Conservation (phyloP, 1,284 basidiomycete species). For the Trametes polyzona region DNA sequence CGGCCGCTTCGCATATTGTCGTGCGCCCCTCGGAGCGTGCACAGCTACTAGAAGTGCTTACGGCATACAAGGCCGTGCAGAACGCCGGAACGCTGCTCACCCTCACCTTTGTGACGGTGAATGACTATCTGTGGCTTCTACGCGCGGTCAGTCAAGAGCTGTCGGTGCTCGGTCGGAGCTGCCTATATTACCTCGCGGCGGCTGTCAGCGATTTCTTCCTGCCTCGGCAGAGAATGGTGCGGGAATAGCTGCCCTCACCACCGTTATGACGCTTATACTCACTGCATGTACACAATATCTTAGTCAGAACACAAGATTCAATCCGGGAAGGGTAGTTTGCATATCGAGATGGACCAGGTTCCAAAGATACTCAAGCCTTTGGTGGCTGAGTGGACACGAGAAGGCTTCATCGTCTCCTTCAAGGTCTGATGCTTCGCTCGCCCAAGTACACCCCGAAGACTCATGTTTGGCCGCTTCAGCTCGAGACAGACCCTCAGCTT, state of each 20-base stretch:
- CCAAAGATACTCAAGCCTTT: constrained; percentile 94
- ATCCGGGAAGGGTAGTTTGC: constrained; percentile 89
- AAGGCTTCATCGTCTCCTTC: constrained; percentile 95
- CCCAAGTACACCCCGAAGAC: not conserved
- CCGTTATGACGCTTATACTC: not conserved
- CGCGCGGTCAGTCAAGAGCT: constrained; percentile 81
- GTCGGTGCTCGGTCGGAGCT: constrained; percentile 66
- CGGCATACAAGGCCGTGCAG: constrained; percentile 83
- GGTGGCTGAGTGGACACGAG: constrained; percentile 92
- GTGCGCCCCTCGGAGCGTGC: constrained; percentile 68
- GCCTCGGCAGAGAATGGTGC: constrained; percentile 85
- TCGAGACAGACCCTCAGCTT: constrained; percentile 88
- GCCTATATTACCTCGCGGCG: constrained; percentile 96
- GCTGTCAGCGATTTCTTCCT: constrained; percentile 99
- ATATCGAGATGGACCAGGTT: constrained; percentile 98
- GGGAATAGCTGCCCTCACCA: constrained; percentile 32
- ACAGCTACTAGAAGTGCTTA: constrained; percentile 76
- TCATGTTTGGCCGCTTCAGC: constrained; percentile 50
- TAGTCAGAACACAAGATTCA: constrained; percentile 99
- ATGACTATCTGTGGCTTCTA: constrained; percentile 95
- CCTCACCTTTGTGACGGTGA: constrained; percentile 92
- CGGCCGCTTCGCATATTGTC: constrained; percentile 51
- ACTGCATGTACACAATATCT: not conserved
- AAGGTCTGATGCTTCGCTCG: constrained; percentile 64
- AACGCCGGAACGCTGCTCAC: constrained; percentile 77